phyloP scores from a whole-genome alignment of 306 rosid species.

The Lathyrus aphaca region DNA sequence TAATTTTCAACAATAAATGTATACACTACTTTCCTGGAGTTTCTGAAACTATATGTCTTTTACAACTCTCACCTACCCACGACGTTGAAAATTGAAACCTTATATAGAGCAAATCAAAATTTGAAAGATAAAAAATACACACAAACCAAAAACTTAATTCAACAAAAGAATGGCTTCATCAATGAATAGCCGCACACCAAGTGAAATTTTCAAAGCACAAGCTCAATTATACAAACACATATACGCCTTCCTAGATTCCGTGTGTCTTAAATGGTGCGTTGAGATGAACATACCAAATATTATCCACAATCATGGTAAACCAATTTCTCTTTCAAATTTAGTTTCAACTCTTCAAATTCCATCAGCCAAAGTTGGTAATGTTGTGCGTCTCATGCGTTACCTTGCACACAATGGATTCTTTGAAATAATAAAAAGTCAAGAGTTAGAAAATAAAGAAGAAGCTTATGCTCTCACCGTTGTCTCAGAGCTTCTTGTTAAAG shows the following conservation, averaged over 20 bases:
- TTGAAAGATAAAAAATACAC: too few species aligned
- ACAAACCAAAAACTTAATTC: too few species aligned
- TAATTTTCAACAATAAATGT: too few species aligned
- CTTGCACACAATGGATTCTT: slow-evolving; percentile 50
- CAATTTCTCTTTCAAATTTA: slow-evolving; percentile 15
- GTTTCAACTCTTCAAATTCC: slow-evolving; percentile 43
- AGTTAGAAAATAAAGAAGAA: slow-evolving; percentile 22
- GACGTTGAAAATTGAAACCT: too few species aligned
- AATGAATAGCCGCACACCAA: slow-evolving; percentile 15
- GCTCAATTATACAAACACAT: slow-evolving; percentile 26
- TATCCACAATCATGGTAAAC: slow-evolving; percentile 43
- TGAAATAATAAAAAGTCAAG: background rate
- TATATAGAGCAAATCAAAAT: too few species aligned
- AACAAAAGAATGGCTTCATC: slow-evolving; percentile 35
- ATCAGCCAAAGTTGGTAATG: slow-evolving; percentile 6
- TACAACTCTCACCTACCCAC: too few species aligned
- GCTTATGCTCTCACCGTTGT: slow-evolving; percentile 44
- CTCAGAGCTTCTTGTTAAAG: slow-evolving; percentile 43
- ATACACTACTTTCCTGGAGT: too few species aligned
- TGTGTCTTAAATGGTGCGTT: slow-evolving; percentile 37
- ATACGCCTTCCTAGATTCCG: background rate
- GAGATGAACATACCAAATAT: slow-evolving; percentile 38
- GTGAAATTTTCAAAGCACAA: slow-evolving; percentile 33
- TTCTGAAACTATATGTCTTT: too few species aligned
- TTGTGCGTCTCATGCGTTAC: slow-evolving; percentile 44